Evolutionary conservation across 73 alveolate species (phyloP).

Genomic region (Tetrahymena elliotti): DNA sequence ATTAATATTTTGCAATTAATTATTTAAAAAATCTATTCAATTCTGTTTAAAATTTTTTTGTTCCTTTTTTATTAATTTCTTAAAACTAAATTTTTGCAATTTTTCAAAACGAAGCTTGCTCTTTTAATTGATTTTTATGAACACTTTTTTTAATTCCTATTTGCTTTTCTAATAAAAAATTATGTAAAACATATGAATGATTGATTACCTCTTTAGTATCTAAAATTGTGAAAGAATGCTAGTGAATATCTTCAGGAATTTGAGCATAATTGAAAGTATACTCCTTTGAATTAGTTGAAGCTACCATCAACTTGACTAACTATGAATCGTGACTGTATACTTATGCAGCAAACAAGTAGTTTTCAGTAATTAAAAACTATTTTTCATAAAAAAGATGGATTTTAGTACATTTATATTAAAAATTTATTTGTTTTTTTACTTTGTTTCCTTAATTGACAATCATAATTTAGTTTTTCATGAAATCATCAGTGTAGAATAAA

Average conservation of each 20-base stretch:
- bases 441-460: constrained; percentile 70
- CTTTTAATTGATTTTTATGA: neutral
- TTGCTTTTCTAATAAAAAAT: neutral
- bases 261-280: constrained; percentile 57
- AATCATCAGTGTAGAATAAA: constrained; percentile 71
- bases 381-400: neutral
- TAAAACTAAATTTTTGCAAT: neutral
- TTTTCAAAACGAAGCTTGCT: too few species aligned
- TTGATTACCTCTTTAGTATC: constrained; percentile 36
- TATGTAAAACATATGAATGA: neutral
- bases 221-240: constrained; percentile 47
- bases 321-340: constrained; percentile 43
- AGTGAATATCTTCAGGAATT: constrained; percentile 50
- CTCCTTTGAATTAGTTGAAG: constrained; percentile 28
- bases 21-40: neutral
- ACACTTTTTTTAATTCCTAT: neutral
- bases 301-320: constrained; percentile 59
- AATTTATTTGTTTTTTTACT: neutral
- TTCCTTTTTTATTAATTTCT: neutral
- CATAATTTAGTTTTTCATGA: constrained; percentile 52
- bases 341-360: constrained; percentile 72
- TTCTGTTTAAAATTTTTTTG: neutral
- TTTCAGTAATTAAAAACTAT: constrained; percentile 56
- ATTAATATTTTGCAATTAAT: neutral
- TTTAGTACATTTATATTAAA: neutral